Evolutionary conservation across 495 filamentous ascomycete genomes (phyloP).

Genomic region (Penicillium tannophilum): DNA sequence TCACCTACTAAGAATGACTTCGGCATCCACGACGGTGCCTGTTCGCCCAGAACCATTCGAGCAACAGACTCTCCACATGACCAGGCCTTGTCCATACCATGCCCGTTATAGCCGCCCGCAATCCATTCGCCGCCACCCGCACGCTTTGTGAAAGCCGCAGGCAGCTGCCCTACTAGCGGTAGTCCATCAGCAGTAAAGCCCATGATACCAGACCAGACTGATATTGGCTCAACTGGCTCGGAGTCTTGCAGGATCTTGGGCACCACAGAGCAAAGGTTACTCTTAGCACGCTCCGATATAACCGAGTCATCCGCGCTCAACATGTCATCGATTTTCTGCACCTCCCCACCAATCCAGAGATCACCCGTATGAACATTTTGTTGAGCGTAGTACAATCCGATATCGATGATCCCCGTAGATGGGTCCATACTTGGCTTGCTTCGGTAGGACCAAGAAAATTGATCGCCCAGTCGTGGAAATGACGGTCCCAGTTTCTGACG

Average conservation of each 20-base stretch:
- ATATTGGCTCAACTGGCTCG: not conserved
- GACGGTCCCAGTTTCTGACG: not conserved
- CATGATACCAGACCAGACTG: constrained; percentile 10
- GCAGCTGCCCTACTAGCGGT: constrained; percentile 1
- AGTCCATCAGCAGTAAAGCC: constrained; percentile 8
- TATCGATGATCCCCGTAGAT: not conserved
- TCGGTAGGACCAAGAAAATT: not conserved
- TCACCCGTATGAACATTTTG: constrained; percentile 6
- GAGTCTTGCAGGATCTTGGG: not conserved
- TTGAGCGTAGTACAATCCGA: constrained; percentile 3
- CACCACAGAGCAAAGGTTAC: not conserved
- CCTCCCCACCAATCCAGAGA: constrained; percentile 10
- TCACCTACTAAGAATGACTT: not conserved
- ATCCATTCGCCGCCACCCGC: constrained; percentile 8
- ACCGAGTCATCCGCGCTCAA: constrained; percentile 2
- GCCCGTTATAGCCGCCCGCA: constrained; percentile 6
- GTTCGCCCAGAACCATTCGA: not conserved
- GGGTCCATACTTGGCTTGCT: not conserved
- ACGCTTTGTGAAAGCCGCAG: not conserved
- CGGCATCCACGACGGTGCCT: not conserved
- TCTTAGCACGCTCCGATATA: not conserved
- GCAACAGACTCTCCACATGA: constrained; percentile 2
- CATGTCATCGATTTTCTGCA: constrained; percentile 3
- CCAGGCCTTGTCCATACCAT: constrained; percentile 11
- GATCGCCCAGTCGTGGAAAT: not conserved